Evolutionary conservation across 805 yeast species (phyloP), one percentile per base, ranked within the genome.

Genomic region (Scheffersomyces lignosus): DNA sequence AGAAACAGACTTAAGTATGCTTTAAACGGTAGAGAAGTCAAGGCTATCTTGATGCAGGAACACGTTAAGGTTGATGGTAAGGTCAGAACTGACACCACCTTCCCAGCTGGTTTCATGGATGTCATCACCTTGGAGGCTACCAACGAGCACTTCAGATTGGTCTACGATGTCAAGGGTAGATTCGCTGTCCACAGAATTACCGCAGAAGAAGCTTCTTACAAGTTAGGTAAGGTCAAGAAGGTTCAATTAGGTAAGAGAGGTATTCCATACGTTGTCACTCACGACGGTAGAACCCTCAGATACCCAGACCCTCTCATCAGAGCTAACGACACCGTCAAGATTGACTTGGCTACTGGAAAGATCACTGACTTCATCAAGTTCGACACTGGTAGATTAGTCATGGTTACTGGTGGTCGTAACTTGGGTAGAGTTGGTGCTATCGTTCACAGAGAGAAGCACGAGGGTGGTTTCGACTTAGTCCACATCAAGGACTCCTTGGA

Each of bases 21-120:
- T 35, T 52, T 56, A 48, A 56, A 56, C 60, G 62, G 62, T 43
- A 52, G 62, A 50, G 62, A 56, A 49, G 62, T 56, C 52, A 56
- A 56, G 58, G 61, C 61, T 31, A 56, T 56, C 52, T 51, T 56
- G 55, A 56, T 56, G 61, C 60, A 56, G 41, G 56, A 53, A 46
- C 61, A 56, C 56, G 60, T 56, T 51, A 53, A 56, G 80, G 98
- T 93, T 60, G 99, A 91, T 72, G 96, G 95, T 72, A 91, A 91
- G 82, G 97, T 91, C 62, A 90, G 98, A 88, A 91, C 99, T 60
- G 98, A 93, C 73, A 70, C 96, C 54, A 93, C 98, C 56, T 91
- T 69, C 96, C 99, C 99, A 73, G 86, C 98, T 67, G 99, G 99
- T 66, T 91, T 93, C 87, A 90, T 90, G 98, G 99, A 91, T 71